Evolutionary conservation across 768 basidiomycete genomes (phyloP).

Genomic region (Goffeauzyma gilvescens): DNA sequence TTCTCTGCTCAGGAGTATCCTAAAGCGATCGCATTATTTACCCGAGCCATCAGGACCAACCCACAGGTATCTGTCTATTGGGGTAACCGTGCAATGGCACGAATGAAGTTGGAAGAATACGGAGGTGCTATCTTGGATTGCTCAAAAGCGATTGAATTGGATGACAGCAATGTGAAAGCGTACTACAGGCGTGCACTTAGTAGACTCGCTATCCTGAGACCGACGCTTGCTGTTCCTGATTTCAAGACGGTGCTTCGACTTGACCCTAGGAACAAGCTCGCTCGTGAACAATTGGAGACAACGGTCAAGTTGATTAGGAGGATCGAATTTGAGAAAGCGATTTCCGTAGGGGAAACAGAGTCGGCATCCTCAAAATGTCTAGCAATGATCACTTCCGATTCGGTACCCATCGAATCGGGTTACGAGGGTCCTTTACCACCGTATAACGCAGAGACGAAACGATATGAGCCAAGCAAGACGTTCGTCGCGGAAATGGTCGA

Average conservation of each 20-base stretch:
- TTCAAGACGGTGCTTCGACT: constrained; percentile 64
- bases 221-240: constrained; percentile 66
- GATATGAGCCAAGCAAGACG: constrained; percentile 48
- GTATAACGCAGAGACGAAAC: constrained; percentile 35
- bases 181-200: constrained; percentile 61
- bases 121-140: constrained; percentile 81
- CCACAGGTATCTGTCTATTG: constrained; percentile 73
- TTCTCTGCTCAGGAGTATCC: constrained; percentile 70
- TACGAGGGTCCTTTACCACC: constrained; percentile 60
- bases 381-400: constrained; percentile 61
- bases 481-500: constrained; percentile 73
- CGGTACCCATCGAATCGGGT: constrained; percentile 52
- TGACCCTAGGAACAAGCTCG: constrained; percentile 69
- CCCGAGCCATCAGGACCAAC: constrained; percentile 67
- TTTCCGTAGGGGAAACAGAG: constrained; percentile 78
- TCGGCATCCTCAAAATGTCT: constrained; percentile 52
- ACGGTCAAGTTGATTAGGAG: constrained; percentile 80
- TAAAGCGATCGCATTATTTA: constrained; percentile 57
- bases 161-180: constrained; percentile 69
- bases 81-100: constrained; percentile 82
- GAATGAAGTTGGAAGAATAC: constrained; percentile 79
- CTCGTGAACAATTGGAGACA: constrained; percentile 58
- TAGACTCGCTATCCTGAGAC: constrained; percentile 72
- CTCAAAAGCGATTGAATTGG: constrained; percentile 66
- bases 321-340: constrained; percentile 88